Conservation (phyloP, 225 moss, liverwort and hornwort species). For the Antitrichia curtipendula region DNA sequence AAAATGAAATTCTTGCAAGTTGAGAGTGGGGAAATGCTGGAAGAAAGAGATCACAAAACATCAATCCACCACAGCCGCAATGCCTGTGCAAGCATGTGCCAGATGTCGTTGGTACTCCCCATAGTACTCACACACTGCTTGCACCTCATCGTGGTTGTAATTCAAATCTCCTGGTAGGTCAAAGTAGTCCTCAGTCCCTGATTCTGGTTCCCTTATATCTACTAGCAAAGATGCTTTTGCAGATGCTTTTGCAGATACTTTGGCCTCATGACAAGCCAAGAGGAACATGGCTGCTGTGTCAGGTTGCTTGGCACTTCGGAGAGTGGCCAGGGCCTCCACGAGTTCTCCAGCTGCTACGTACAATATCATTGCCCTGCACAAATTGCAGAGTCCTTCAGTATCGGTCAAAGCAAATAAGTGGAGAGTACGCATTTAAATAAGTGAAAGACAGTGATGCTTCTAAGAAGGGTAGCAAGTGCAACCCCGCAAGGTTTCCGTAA, state of each 20-base stretch:
- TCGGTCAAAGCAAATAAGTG: neutral
- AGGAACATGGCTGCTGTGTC: slow-evolving; percentile 93
- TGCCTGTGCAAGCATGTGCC: slow-evolving; percentile 71
- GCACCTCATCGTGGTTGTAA: slow-evolving; percentile 55
- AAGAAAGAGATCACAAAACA: neutral
- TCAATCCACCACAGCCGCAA: slow-evolving; percentile 52
- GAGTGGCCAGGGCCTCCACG: slow-evolving; percentile 62
- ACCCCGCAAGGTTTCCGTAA: neutral
- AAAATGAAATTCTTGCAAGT: slow-evolving; percentile 6
- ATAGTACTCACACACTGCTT: slow-evolving; percentile 93
- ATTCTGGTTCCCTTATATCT: slow-evolving; percentile 3
- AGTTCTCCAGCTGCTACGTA: slow-evolving; percentile 88
- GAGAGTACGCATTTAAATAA: neutral
- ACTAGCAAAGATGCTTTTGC: slow-evolving; percentile 7
- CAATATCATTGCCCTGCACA: slow-evolving; percentile 85
- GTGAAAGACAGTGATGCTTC: neutral
- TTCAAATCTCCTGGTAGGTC: slow-evolving; percentile 74
- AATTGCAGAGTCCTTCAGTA: neutral
- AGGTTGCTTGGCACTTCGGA: slow-evolving; percentile 84
- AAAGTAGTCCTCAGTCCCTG: slow-evolving; percentile 19
- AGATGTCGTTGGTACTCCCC: slow-evolving; percentile 91
- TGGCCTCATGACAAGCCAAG: slow-evolving; percentile 90
- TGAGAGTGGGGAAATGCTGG: neutral
- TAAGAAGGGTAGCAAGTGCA: neutral
- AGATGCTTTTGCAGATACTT: slow-evolving; percentile 26